Evolutionary conservation across 2,329 filamentous ascomycete genomes (phyloP).

Genomic region (Graphilbum fragrans): DNA sequence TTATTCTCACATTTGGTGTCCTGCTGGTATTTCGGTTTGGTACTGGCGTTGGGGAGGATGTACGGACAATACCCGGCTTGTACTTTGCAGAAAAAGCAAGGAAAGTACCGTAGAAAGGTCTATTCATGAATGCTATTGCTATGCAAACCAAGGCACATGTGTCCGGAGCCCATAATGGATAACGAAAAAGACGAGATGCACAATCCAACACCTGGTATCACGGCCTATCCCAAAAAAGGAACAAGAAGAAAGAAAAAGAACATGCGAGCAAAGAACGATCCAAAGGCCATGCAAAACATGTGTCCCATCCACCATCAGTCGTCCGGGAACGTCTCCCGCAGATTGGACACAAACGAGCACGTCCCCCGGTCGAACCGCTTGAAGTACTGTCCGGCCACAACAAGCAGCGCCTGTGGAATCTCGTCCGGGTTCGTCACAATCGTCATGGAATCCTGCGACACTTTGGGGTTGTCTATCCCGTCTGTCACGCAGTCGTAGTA

Average conservation of each 20-base stretch:
- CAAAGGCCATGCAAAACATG: not conserved
- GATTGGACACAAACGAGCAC: conserved; percentile 71
- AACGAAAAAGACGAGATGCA: too few relatives aligned
- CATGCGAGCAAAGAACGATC: not conserved
- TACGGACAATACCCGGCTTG: too few relatives aligned
- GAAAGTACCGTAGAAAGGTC: too few relatives aligned
- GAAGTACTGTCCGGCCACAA: conserved; percentile 73
- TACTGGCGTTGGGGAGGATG: too few relatives aligned
- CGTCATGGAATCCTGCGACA: conserved; percentile 68
- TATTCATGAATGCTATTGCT: too few relatives aligned
- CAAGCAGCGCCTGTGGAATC: conserved; percentile 47
- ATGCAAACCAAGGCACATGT: too few relatives aligned
- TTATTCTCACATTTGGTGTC: too few relatives aligned
- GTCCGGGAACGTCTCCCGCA: conserved; percentile 71
- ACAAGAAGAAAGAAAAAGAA: not conserved
- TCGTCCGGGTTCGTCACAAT: conserved; percentile 35
- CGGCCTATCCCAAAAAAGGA: too few relatives aligned
- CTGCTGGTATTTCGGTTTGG: too few relatives aligned
- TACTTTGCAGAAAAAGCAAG: too few relatives aligned
- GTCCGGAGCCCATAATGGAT: too few relatives aligned
- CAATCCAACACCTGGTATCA: too few relatives aligned
- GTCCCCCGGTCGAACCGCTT: conserved; percentile 63
- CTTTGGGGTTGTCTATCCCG: conserved; percentile 48
- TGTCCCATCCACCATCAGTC: conserved; percentile 37
- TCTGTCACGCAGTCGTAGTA: conserved; percentile 70